Base-by-base conservation (phyloP, 768 basidiomycete genomes). In the Artomyces pyxidatus region DNA sequence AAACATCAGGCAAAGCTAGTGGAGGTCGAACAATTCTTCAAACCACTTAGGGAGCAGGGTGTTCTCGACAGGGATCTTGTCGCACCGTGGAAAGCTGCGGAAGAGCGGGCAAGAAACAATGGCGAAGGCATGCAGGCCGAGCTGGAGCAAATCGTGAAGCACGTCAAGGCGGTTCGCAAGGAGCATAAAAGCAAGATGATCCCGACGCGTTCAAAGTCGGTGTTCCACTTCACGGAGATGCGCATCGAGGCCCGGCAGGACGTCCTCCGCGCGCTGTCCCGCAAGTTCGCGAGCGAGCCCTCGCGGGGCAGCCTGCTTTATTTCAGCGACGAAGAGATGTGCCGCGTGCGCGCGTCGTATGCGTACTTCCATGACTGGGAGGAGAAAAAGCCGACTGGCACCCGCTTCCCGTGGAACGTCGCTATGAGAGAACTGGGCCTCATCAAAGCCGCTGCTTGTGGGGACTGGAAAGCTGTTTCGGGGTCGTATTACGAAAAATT, bases 401-500 rank as follows among this genome's bases (percentile, higher is more conserved):
- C 66, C 5, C 64, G 71, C 14, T 78, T 79, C 56, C 75, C 79
- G 0, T 81, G 70, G 67, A 69, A 80, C 57, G 69, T 82, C 27
- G 75, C 78, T 1, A 72, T 77, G 64, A 65, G 78, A 6, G 71
- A 74, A 46, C 64, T 83, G 14, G 68, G 76, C 44, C 55, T 56
- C 30, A 79, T 83, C 60, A 81, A 82, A 60, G 71, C 74, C 4
- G 61, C 61, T 19, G 71, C 74, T 1, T 45, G 61, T 11, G 73
- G 73, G 4, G 50, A 59, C 0, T 62, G 59, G 37, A 77, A 75
- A 59, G 68, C 71, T 0, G 59, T 76, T 3, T 63, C 63, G 6
- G 60, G 61, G 1, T 59, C 59, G 1, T 77, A 80, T 48, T 79
- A 81, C 50, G 69, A 73, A 12, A 58, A 65, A 14, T 70, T 64